A percentile compares a stretch with the other conserved stretches of the same genome.
Conservation (phyloP, 1,284 basidiomycete genomes). For the Cutaneotrichosporon mucoides region DNA sequence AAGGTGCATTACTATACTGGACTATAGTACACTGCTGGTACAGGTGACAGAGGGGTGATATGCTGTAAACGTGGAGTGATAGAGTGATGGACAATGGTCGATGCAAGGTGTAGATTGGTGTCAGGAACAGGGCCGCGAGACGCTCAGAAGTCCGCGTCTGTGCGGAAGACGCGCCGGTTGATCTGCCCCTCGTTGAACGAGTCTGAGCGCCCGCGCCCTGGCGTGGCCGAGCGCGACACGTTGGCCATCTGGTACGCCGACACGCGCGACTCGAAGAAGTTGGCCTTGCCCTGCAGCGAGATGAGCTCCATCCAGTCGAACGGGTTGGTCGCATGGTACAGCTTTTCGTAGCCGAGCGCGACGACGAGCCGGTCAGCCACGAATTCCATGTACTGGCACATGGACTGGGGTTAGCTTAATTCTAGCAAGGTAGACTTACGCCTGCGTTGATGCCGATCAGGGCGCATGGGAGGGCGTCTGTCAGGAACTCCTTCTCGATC, state of each 20-base stretch:
- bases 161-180: constrained; percentile 22
- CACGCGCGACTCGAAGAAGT: constrained; percentile 48
- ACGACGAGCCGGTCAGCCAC: constrained; percentile 84
- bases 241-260: constrained; percentile 44
- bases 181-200: constrained; percentile 12
- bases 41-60: too few relatives aligned
- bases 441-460: constrained; percentile 55
- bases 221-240: constrained; percentile 37
- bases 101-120: too few relatives aligned
- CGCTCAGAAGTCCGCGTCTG: constrained; percentile 26
- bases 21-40: too few relatives aligned
- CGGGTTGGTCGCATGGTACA: constrained; percentile 69
- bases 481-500: constrained; percentile 78
- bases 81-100: too few relatives aligned
- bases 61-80: too few relatives aligned
- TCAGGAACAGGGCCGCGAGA: too few relatives aligned
- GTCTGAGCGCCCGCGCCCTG: constrained; percentile 13
- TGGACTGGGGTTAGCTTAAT: constrained; percentile 63
- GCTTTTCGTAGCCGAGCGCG: constrained; percentile 75
- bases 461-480: constrained; percentile 54
- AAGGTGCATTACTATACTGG: too few relatives aligned
- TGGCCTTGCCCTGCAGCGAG: constrained; percentile 61
- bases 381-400: constrained; percentile 93
- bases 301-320: constrained; percentile 87
- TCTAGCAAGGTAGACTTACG: constrained; percentile 36